Evolutionary conservation across 371 early-diverging fungal genomes (phyloP).

Genomic region (Apophysomyces trapeziformis): DNA sequence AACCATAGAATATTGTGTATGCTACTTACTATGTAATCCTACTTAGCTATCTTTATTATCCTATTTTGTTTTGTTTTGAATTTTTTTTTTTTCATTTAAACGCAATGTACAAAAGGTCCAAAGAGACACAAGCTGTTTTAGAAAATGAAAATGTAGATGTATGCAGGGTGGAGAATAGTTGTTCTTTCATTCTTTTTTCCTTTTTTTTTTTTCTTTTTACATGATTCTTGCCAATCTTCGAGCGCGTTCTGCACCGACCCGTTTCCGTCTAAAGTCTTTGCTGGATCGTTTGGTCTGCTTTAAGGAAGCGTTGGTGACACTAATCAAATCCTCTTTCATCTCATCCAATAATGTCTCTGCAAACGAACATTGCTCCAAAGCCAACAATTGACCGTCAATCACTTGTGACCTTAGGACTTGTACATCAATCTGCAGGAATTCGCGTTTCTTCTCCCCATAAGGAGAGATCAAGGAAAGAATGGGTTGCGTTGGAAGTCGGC

Average conservation of each 20-base stretch:
- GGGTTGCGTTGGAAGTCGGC: neutral
- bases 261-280: neutral
- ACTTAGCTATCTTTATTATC: no score
- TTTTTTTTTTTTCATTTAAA: no score
- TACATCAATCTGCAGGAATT: slow-evolving; percentile 49
- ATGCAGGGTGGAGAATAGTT: neutral
- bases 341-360: slow-evolving; percentile 21
- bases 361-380: slow-evolving; percentile 32
- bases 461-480: slow-evolving; percentile 42
- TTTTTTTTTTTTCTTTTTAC: neutral
- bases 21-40: no score
- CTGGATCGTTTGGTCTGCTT: neutral
- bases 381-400: slow-evolving; percentile 34
- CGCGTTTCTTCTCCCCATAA: slow-evolving; percentile 17
- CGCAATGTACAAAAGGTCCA: no score
- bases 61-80: no score
- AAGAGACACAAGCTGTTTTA: neutral
- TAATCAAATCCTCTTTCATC: slow-evolving; percentile 22
- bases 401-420: slow-evolving; percentile 46
- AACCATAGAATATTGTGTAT: neutral
- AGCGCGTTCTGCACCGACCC: neutral
- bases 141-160: neutral
- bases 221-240: neutral
- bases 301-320: neutral
- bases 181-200: neutral